Evolutionary conservation across 148 eudicot genomes (phyloP).

Genomic region (Persicaria tinctoria): DNA sequence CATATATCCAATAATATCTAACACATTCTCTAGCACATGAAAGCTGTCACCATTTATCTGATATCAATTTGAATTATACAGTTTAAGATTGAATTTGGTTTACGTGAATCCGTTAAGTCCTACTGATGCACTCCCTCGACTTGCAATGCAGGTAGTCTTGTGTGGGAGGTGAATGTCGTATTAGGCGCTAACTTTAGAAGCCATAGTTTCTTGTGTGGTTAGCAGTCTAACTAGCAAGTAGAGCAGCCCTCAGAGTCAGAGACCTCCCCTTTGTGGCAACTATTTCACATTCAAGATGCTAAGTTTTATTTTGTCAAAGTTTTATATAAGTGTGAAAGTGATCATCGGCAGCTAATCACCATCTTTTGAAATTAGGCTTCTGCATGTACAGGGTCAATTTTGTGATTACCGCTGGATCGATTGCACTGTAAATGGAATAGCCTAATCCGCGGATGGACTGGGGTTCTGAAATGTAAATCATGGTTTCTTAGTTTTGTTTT

Average conservation of each 20-base stretch:
- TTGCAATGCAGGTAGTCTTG: conserved; percentile 7
- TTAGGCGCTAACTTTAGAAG: not conserved
- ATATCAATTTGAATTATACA: not conserved
- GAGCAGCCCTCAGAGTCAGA: not conserved
- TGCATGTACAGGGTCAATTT: not conserved
- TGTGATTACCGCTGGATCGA: not conserved
- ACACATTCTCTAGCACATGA: not conserved
- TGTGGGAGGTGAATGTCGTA: not conserved
- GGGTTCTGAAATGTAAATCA: not conserved
- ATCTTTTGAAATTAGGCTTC: not conserved
- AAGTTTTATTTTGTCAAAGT: not conserved
- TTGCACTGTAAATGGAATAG: conserved; percentile 3
- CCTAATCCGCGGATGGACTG: not conserved
- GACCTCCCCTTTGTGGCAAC: not conserved
- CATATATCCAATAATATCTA: not conserved
- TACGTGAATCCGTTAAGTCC: not conserved
- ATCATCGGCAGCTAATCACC: not conserved
- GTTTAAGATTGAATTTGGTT: not conserved
- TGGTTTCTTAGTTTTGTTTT: not conserved
- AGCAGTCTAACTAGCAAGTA: not conserved
- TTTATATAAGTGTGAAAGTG: not conserved
- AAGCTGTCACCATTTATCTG: not conserved
- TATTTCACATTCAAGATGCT: not conserved
- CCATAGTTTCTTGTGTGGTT: not conserved
- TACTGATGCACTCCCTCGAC: not conserved